Evolutionary conservation across 345 rosid genomes (phyloP).

Genomic region (Salix viminalis): DNA sequence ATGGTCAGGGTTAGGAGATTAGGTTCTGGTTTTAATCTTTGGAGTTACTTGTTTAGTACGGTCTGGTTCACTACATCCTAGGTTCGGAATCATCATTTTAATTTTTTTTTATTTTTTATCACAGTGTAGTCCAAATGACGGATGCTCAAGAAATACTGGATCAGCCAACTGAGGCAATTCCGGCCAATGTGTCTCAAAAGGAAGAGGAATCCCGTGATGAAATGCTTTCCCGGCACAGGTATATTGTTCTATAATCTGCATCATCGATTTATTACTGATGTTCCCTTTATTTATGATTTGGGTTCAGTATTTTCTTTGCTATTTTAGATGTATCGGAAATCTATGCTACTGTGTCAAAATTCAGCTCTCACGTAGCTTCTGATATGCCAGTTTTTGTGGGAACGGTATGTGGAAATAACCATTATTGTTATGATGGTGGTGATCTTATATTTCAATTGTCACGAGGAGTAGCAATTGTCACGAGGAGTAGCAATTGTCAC

Average conservation of each 20-base stretch:
- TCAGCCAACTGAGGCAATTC: conserved; percentile 19
- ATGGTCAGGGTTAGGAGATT: no score
- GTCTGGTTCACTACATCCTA: background rate
- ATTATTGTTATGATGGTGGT: background rate
- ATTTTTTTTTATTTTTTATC: background rate
- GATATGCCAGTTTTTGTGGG: background rate
- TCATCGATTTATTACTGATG: background rate
- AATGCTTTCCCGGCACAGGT: conserved; percentile 70
- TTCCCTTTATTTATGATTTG: background rate
- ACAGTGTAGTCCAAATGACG: conserved; percentile 34
- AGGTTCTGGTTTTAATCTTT: no score
- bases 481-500: no score
- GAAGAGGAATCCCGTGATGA: conserved; percentile 50
- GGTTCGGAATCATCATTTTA: background rate
- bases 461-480: no score
- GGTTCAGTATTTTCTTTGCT: background rate
- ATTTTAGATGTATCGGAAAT: background rate
- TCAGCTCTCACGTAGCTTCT: background rate
- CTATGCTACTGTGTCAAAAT: background rate
- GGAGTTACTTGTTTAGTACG: background rate
- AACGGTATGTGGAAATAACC: no score
- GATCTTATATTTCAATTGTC: background rate
- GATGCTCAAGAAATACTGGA: conserved; percentile 27
- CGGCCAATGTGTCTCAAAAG: conserved; percentile 22
- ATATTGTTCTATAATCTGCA: background rate